Percentiles rank a stretch among this genome's conserved stretches.
phyloP scores from a whole-genome alignment of 441 rosid species.

The Rhodomyrtus psidioides region DNA sequence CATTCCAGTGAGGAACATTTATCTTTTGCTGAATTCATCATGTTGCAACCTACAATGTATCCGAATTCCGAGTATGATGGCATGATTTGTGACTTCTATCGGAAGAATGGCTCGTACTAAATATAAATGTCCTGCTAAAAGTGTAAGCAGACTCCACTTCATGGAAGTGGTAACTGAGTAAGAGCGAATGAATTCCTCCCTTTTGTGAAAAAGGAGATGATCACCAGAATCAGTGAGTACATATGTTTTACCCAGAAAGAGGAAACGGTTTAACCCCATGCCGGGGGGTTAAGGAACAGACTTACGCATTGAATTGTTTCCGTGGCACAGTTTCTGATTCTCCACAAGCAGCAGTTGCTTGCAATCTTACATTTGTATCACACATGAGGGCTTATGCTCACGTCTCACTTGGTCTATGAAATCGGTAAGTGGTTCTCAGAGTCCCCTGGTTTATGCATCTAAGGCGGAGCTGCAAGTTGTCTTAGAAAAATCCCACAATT shows the following conservation, averaged over 20 bases:
- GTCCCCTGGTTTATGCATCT: not conserved
- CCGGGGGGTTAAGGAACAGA: not conserved
- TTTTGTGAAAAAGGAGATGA: not conserved
- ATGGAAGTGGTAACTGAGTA: not conserved
- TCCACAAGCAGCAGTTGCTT: not conserved
- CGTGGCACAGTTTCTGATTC: not conserved
- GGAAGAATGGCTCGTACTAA: not conserved
- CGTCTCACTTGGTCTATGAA: not conserved
- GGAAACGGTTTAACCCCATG: not conserved
- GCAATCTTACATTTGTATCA: not conserved
- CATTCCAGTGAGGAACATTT: not conserved
- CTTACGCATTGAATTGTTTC: rapidly evolving
- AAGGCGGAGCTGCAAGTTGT: not conserved
- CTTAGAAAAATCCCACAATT: not conserved
- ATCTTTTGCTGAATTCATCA: not conserved
- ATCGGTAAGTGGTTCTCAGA: not conserved
- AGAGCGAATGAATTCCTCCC: not conserved
- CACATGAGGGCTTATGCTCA: not conserved
- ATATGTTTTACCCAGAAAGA: not conserved
- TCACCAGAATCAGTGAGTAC: not conserved
- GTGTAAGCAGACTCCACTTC: not conserved
- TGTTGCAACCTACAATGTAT: not conserved
- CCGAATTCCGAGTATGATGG: not conserved
- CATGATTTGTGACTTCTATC: not conserved
- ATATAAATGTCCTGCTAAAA: not conserved